Evolutionary conservation across 202 grass and related monocot genomes (phyloP).

Genomic region (Brachypodium distachyon): DNA sequence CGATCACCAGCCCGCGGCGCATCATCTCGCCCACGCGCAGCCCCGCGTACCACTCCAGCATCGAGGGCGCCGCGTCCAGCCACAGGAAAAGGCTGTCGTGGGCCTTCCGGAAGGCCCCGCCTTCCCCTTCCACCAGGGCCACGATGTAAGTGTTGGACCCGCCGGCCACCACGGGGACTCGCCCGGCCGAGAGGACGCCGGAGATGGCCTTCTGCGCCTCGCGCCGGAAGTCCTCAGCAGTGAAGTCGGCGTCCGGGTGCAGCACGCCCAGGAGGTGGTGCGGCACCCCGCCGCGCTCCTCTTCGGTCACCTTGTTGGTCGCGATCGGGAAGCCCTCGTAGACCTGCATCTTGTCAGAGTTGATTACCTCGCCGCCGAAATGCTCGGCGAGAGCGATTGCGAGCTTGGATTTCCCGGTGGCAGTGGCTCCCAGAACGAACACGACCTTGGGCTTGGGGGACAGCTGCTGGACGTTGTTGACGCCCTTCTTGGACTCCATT

Average conservation of each 20-base stretch:
- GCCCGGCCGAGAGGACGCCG: background rate
- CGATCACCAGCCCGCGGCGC: conserved; percentile 28
- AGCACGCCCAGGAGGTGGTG: conserved; percentile 41
- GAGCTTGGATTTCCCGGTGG: conserved; percentile 43
- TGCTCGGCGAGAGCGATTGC: conserved; percentile 30
- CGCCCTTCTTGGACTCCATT: background rate
- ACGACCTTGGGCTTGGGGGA: conserved; percentile 29
- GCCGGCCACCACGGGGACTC: conserved; percentile 35
- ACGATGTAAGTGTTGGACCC: conserved; percentile 44
- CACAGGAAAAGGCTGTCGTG: conserved; percentile 40
- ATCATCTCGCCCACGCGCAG: conserved; percentile 37
- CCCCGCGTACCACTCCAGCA: conserved; percentile 10
- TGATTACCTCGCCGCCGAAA: conserved; percentile 35
- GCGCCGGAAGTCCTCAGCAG: conserved; percentile 16
- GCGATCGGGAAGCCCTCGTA: conserved; percentile 32
- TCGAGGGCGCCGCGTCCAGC: conserved; percentile 7
- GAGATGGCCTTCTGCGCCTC: background rate
- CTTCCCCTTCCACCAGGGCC: conserved; percentile 21
- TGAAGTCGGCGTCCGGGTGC: conserved; percentile 18
- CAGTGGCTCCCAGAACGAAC: conserved; percentile 39
- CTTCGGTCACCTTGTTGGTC: conserved; percentile 32
- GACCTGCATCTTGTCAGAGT: conserved; percentile 54
- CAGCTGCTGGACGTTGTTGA: background rate
- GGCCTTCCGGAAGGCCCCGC: background rate
- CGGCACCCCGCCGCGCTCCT: conserved; percentile 6